phyloP scores from a whole-genome alignment of 2,329 filamentous ascomycete species.

The Didymosphaeria variabile region DNA sequence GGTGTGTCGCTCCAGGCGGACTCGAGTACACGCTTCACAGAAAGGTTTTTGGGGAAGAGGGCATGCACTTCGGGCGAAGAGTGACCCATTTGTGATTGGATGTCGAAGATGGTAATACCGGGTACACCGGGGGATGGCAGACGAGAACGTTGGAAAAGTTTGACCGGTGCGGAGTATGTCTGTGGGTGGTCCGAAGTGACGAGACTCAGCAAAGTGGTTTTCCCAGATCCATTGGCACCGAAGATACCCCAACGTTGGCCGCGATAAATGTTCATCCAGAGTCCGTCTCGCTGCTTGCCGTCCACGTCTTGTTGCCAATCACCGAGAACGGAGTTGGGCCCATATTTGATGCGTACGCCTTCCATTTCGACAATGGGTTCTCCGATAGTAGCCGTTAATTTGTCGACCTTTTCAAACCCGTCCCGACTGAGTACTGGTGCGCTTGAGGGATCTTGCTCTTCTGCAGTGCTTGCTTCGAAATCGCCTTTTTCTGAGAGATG shows the following conservation, averaged over 20 bases:
- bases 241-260: conserved; percentile 93
- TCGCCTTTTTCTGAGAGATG: conserved; percentile 40
- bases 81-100: conserved; percentile 89
- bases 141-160: conserved; percentile 82
- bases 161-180: conserved; percentile 87
- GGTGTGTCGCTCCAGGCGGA: conserved; percentile 94
- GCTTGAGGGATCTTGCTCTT: conserved; percentile 14
- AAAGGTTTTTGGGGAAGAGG: conserved; percentile 83
- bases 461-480: conserved; percentile 30
- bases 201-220: conserved; percentile 91
- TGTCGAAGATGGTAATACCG: conserved; percentile 89
- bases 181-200: conserved; percentile 97
- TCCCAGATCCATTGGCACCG: conserved; percentile 92
- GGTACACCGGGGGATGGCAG: conserved; percentile 75
- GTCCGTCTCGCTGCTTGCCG: conserved; percentile 64
- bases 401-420: conserved; percentile 39
- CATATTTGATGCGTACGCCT: conserved; percentile 83
- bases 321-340: conserved; percentile 78
- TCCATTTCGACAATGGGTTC: conserved; percentile 87
- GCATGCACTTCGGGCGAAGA: conserved; percentile 94
- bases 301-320: conserved; percentile 74
- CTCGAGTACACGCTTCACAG: conserved; percentile 77
- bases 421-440: conserved; percentile 38
- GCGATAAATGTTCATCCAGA: conserved; percentile 83
- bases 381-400: conserved; percentile 51